Conservation (phyloP, 495 filamentous ascomycete genomes). For the Aspergillus sclerotiicarbonarius region DNA sequence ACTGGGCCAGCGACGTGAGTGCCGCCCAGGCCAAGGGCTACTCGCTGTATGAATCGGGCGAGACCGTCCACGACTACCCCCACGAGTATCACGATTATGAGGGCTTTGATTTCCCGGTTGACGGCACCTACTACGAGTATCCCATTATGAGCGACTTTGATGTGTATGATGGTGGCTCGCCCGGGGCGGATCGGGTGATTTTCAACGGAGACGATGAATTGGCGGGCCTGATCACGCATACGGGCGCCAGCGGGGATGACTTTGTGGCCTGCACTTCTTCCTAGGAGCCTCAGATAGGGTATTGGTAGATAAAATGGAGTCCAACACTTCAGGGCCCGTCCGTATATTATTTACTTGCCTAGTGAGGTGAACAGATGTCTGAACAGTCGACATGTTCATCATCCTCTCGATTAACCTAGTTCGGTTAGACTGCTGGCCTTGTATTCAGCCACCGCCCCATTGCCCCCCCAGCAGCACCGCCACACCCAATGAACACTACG, state of each 20-base stretch:
- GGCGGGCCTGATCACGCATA: slow-evolving; percentile 65
- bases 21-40: slow-evolving; percentile 52
- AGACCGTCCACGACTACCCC: slow-evolving; percentile 58
- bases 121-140: slow-evolving; percentile 69
- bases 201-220: slow-evolving; percentile 54
- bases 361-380: too few species aligned
- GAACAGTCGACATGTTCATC: too few species aligned
- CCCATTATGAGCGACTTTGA: slow-evolving; percentile 57
- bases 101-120: slow-evolving; percentile 63
- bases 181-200: slow-evolving; percentile 70
- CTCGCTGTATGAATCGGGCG: slow-evolving; percentile 42
- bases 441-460: too few species aligned
- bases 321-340: too few species aligned
- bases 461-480: too few species aligned
- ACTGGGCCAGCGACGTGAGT: slow-evolving; percentile 45
- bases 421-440: too few species aligned
- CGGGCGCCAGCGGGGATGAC: slow-evolving; percentile 60
- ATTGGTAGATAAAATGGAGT: not conserved
- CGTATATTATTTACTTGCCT: too few species aligned
- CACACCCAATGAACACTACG: too few species aligned
- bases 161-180: slow-evolving; percentile 61
- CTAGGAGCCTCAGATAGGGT: not conserved
- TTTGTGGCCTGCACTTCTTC: slow-evolving; percentile 56
- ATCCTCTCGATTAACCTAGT: too few species aligned
- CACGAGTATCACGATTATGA: slow-evolving; percentile 75